A percentile compares a stretch with the other conserved stretches of the same genome.
These are phyloP conservation scores for Clonostachys rhizophaga DNA, from an alignment of 2,329 filamentous ascomycete species.

Conservation along the genomic window DNA sequence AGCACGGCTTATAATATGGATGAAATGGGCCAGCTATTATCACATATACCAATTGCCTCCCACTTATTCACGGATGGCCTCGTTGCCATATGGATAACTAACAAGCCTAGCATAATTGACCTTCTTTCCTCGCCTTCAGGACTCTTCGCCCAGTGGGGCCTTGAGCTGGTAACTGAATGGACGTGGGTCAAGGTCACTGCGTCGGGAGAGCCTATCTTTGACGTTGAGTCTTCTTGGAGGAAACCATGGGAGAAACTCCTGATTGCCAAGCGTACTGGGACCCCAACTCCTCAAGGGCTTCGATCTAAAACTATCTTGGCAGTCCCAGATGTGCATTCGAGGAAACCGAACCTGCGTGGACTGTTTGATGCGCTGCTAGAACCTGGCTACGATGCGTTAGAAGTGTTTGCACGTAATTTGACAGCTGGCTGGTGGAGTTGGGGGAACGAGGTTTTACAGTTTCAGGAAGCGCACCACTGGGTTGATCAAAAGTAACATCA, in stretches of 20 bases:
- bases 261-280: constrained; percentile 44
- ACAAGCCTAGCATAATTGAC: constrained; percentile 56
- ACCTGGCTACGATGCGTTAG: constrained; percentile 52
- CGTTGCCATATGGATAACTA: constrained; percentile 75
- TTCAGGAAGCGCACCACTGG: constrained; percentile 58
- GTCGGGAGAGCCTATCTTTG: constrained; percentile 58
- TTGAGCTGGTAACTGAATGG: constrained; percentile 67
- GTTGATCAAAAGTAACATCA: not conserved
- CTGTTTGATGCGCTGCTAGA: constrained; percentile 54
- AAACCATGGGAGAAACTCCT: constrained; percentile 75
- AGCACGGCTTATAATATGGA: constrained; percentile 35
- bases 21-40: constrained; percentile 45
- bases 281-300: constrained; percentile 11
- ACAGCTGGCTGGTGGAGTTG: constrained; percentile 75
- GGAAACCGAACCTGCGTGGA: constrained; percentile 67
- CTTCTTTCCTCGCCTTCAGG: constrained; percentile 46
- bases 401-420: constrained; percentile 72
- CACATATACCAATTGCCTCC: constrained; percentile 48
- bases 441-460: constrained; percentile 70
- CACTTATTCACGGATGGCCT: constrained; percentile 50
- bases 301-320: constrained; percentile 55
- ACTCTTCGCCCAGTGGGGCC: constrained; percentile 62
- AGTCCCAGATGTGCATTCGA: constrained; percentile 72
- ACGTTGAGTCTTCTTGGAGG: constrained; percentile 57
- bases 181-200: constrained; percentile 72